Conservation (phyloP, 1,284 basidiomycete species). For the Ceratobasidium papillatum region DNA sequence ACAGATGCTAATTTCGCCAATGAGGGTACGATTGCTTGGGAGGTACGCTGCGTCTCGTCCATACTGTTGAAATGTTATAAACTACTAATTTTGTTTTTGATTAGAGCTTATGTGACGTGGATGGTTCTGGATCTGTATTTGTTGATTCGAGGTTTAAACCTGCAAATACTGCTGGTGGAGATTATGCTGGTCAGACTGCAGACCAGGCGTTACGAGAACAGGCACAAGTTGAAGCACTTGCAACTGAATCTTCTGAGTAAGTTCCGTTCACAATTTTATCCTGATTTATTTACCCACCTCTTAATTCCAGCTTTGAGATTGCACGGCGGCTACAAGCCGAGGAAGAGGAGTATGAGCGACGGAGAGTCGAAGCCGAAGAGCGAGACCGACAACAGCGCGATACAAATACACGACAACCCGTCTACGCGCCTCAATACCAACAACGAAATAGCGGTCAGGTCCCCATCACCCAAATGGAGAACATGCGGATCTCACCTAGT, state of each 20-base stretch:
- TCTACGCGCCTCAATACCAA: constrained; percentile 55
- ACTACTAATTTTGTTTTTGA: constrained; percentile 71
- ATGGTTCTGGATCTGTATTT: constrained; percentile 77
- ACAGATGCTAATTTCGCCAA: constrained; percentile 42
- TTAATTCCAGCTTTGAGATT: constrained; percentile 61
- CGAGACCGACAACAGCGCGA: constrained; percentile 2
- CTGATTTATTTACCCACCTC: constrained; percentile 4
- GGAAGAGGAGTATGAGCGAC: constrained; percentile 63
- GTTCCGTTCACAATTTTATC: constrained; percentile 46
- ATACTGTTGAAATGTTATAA: too few relatives aligned
- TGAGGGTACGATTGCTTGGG: constrained; percentile 46
- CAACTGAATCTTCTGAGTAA: constrained; percentile 60
- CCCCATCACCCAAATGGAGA: constrained; percentile 43
- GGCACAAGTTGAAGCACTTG: constrained; percentile 48
- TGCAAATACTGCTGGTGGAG: constrained; percentile 76
- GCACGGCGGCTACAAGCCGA: constrained; percentile 77
- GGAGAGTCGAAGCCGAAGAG: constrained; percentile 26
- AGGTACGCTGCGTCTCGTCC: constrained; percentile 53
- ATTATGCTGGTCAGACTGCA: constrained; percentile 77
- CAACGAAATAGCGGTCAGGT: constrained; percentile 51
- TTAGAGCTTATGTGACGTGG: constrained; percentile 89
- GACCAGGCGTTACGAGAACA: constrained; percentile 60
- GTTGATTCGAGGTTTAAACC: constrained; percentile 73
- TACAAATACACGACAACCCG: neutral
- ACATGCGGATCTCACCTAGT: constrained; percentile 43